Percentiles rank a stretch among this genome's conserved stretches.
Conservation (phyloP, 768 basidiomycete genomes). For the Kwoniella dendrophila region DNA sequence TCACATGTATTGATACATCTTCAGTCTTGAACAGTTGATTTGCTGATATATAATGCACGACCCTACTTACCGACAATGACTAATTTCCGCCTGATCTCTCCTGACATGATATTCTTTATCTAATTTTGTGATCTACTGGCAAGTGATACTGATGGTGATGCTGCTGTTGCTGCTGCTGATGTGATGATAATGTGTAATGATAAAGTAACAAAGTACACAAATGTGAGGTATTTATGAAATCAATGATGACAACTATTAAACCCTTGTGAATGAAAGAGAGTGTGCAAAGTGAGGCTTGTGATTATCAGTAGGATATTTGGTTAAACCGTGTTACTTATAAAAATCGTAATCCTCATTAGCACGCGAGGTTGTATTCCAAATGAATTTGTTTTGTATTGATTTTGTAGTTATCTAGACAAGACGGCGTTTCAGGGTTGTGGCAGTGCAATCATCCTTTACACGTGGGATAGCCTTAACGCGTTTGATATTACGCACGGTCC, state of each 20-base stretch:
- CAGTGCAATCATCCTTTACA: slow-evolving; percentile 7
- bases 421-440: slow-evolving; percentile 22
- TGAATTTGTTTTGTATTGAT: no score
- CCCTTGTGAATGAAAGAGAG: neutral
- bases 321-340: no score
- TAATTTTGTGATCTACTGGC: neutral
- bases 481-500: slow-evolving; percentile 15
- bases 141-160: neutral
- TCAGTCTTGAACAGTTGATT: neutral
- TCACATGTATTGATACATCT: slow-evolving; percentile 9
- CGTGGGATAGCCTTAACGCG: slow-evolving; percentile 5
- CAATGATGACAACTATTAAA: slow-evolving; percentile 2
- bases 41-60: neutral
- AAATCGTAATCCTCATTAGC: no score
- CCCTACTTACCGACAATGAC: slow-evolving; percentile 81
- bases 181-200: neutral
- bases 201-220: no score
- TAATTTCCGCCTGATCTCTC: slow-evolving; percentile 94
- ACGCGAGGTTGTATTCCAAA: no score
- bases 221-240: neutral
- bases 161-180: neutral
- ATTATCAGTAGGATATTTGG: no score
- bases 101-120: slow-evolving; percentile 65
- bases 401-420: neutral
- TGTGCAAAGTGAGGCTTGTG: neutral